phyloP scores from a whole-genome alignment of 108 stramenopile species.

The Chaetoceros tenuissimus region DNA sequence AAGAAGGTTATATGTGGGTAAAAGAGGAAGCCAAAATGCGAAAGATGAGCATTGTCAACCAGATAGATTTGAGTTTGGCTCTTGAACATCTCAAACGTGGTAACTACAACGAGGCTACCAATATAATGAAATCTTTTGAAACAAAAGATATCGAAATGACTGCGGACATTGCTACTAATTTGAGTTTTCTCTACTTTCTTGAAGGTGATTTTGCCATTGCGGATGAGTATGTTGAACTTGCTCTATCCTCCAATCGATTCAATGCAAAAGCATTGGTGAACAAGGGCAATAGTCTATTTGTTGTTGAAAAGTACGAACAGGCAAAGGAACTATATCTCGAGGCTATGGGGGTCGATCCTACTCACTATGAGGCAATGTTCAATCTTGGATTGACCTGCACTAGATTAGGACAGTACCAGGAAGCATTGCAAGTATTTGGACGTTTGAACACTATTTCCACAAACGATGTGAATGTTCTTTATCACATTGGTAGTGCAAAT shows the following conservation, averaged over 20 bases:
- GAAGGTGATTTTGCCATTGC: slow-evolving; percentile 64
- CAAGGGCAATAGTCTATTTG: slow-evolving; percentile 83
- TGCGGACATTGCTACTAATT: slow-evolving; percentile 76
- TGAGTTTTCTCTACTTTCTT: slow-evolving; percentile 81
- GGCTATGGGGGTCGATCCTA: slow-evolving; percentile 82
- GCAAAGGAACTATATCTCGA: slow-evolving; percentile 84
- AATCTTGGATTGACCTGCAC: slow-evolving; percentile 77
- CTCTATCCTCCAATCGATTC: slow-evolving; percentile 69
- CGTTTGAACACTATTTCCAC: slow-evolving; percentile 79
- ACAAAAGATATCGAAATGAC: slow-evolving; percentile 62
- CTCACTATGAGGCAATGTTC: slow-evolving; percentile 82
- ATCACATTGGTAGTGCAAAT: slow-evolving; percentile 78
- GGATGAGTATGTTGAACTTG: slow-evolving; percentile 69
- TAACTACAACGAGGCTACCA: slow-evolving; percentile 17
- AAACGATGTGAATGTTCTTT: slow-evolving; percentile 73
- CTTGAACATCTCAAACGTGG: slow-evolving; percentile 18
- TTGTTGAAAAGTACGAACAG: slow-evolving; percentile 40
- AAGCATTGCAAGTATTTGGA: slow-evolving; percentile 80
- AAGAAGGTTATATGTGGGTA: slow-evolving; percentile 73
- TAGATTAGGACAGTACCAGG: slow-evolving; percentile 31
- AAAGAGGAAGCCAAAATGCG: slow-evolving; percentile 43
- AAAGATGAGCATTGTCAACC: slow-evolving; percentile 46
- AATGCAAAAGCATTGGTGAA: slow-evolving; percentile 89
- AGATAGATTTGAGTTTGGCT: slow-evolving; percentile 70
- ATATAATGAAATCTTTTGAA: slow-evolving; percentile 71